These are phyloP conservation scores for Scedosporium minutisporum DNA, from an alignment of 2,329 filamentous ascomycete species.

Conservation along the genomic window DNA sequence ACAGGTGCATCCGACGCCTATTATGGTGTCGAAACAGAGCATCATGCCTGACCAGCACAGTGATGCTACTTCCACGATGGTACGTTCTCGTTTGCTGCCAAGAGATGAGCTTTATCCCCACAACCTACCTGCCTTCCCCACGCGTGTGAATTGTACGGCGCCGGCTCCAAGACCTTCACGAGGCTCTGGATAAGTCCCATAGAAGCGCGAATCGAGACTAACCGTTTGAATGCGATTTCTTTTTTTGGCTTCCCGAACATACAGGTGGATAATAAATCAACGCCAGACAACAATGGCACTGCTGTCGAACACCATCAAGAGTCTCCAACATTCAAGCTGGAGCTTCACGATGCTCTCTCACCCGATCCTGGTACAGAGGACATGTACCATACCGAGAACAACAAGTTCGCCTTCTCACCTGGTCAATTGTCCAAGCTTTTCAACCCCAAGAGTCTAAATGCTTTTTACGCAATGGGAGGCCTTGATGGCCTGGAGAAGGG, in stretches of 20 bases:
- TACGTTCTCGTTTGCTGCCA: background rate
- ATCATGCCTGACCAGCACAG: background rate
- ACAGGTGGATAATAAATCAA: background rate
- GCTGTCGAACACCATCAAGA: background rate
- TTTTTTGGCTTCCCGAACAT: background rate
- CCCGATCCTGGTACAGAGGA: conserved; percentile 61
- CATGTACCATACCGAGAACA: conserved; percentile 58
- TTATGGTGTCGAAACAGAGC: background rate
- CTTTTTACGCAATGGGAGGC: conserved; percentile 68
- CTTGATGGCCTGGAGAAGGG: conserved; percentile 65
- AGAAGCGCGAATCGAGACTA: background rate
- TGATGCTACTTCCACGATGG: background rate
- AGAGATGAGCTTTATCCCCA: background rate
- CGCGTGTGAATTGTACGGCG: background rate
- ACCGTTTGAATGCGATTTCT: background rate
- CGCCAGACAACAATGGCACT: background rate
- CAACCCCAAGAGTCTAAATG: conserved; percentile 68
- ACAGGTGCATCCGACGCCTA: background rate
- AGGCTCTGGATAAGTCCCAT: background rate
- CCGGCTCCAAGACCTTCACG: background rate
- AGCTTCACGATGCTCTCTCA: conserved; percentile 21
- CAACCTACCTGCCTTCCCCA: background rate
- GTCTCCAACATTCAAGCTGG: conserved; percentile 8
- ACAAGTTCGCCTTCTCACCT: conserved; percentile 63
- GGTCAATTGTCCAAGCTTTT: conserved; percentile 68